Percentiles rank a stretch among this genome's conserved stretches.
These are phyloP conservation scores for Talaromyces sp. DNA, from an alignment of 2,329 filamentous ascomycete genomes.

Conservation along the genomic window DNA sequence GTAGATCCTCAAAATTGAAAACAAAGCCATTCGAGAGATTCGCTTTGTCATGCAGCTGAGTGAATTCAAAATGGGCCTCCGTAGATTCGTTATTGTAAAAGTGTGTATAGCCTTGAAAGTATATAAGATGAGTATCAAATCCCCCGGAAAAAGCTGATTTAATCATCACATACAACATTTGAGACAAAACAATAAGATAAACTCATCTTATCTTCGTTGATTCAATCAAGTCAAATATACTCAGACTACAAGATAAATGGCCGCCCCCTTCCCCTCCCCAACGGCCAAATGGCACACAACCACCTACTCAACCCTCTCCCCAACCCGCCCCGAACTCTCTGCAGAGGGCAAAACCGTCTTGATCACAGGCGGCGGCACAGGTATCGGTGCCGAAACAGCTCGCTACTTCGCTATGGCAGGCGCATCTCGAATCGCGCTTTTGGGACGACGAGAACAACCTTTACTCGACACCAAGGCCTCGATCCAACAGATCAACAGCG, in stretches of 20 bases:
- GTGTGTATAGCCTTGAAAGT: background rate
- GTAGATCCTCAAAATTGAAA: too few relatives aligned
- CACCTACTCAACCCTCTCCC: slow-evolving; percentile 36
- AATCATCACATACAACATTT: background rate
- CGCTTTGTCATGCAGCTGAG: background rate
- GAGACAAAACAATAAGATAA: background rate
- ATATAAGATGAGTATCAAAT: background rate
- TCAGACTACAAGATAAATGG: slow-evolving; percentile 18
- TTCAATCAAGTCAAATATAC: too few relatives aligned
- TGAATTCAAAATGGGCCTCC: background rate
- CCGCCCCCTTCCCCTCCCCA: slow-evolving; percentile 40
- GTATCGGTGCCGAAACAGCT: slow-evolving; percentile 49
- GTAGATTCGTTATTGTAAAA: too few relatives aligned
- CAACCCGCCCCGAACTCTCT: slow-evolving; percentile 42
- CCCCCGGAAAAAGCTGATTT: background rate
- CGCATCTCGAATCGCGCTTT: slow-evolving; percentile 45
- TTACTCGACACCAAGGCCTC: slow-evolving; percentile 39
- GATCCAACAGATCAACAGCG: slow-evolving; percentile 36
- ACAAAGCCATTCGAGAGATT: background rate
- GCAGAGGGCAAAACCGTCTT: slow-evolving; percentile 42
- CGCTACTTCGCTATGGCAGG: slow-evolving; percentile 47
- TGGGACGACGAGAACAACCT: slow-evolving; percentile 42
- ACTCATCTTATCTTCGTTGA: background rate
- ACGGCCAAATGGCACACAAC: slow-evolving; percentile 32
- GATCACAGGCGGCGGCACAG: slow-evolving; percentile 48